Base-by-base conservation (phyloP, 441 rosid species). In the Codiaeum variegatum region DNA sequence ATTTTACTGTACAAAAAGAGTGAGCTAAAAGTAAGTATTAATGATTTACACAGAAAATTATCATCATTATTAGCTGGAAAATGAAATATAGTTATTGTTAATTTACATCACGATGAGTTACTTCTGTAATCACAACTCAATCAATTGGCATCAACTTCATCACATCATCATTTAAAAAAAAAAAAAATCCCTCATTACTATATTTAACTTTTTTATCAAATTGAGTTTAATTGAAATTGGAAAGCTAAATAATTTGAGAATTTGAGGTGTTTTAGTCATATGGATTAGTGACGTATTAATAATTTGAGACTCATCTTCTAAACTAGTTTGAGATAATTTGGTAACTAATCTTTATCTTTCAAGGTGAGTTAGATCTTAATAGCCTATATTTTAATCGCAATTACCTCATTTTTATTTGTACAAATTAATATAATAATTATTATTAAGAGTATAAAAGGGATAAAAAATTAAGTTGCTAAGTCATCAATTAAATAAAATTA, bases 321-420 rank as follows among this genome's bases (percentile, higher is more conserved):
- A 66, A 29, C 66, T 18, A 73, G 63, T 61, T 70, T 12, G 23
- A 31, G 21, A 46, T 55, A 67, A 58, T 67, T 36, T 5, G 31
- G 32, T 23, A 61, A 72, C 46, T 47, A 76, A 73, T 42, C 67
- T 69, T 44, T 11, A 49, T 51, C 71, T 67, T 63, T 49, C 32
- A 55, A 32, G 13, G 54, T 42, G n/a, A 42, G 18, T 60, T 26
- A 4, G 44, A 19, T 61, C 12, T 46, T 42, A 72, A 19, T 26
- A 12, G 24, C 10, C 55, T 11, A 6, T 6, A 4, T 51, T 46
- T 51, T 19, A 51, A 6, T 1, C 55, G n/a, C 56, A 51, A 51
- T 56, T 59, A 31, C 15, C 21, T 32, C 49, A 24, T 47, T 46
- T 58, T 11, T 16, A 9, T 8, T 16, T 12, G 9, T n/a, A 40